phyloP scores from a whole-genome alignment of 306 rosid genomes.

The Senna tora region DNA sequence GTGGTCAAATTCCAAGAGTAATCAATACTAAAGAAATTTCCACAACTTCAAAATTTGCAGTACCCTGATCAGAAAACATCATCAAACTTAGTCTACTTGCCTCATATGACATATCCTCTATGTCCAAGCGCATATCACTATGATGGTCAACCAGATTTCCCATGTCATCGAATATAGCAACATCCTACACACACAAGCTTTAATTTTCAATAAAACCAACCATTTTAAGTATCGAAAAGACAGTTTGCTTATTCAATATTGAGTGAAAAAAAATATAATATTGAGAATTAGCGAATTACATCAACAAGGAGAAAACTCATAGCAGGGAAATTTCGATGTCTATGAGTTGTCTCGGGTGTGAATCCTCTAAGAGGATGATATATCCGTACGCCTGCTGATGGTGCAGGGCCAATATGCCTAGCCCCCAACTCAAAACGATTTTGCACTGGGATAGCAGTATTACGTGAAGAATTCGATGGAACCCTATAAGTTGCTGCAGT shows the following conservation, averaged over 20 bases:
- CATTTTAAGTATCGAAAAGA: not conserved
- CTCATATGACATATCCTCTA: constrained; percentile 98
- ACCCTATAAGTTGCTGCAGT: constrained; percentile 66
- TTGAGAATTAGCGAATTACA: constrained; percentile 49
- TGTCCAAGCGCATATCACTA: constrained; percentile 95
- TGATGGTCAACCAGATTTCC: constrained; percentile 75
- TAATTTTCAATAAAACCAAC: constrained; percentile 29
- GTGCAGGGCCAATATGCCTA: constrained; percentile 60
- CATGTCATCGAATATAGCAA: constrained; percentile 77
- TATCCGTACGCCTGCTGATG: constrained; percentile 62
- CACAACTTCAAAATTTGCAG: constrained; percentile 4
- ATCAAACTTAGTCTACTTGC: constrained; percentile 47
- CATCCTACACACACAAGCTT: constrained; percentile 62
- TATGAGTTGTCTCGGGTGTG: constrained; percentile 55
- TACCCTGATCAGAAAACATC: constrained; percentile 9
- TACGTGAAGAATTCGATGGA: constrained; percentile 61
- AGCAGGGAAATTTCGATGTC: constrained; percentile 67
- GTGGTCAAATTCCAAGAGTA: constrained; percentile 38
- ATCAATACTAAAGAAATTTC: constrained; percentile 8
- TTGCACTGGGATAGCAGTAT: constrained; percentile 52
- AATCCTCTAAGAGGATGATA: constrained; percentile 66
- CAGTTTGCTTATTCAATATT: not conserved
- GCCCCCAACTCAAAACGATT: constrained; percentile 66
- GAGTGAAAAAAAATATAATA: constrained; percentile 14
- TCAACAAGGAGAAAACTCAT: constrained; percentile 77